Conservation (phyloP, 768 basidiomycete genomes). For the Rhizopogon vinicolor region DNA sequence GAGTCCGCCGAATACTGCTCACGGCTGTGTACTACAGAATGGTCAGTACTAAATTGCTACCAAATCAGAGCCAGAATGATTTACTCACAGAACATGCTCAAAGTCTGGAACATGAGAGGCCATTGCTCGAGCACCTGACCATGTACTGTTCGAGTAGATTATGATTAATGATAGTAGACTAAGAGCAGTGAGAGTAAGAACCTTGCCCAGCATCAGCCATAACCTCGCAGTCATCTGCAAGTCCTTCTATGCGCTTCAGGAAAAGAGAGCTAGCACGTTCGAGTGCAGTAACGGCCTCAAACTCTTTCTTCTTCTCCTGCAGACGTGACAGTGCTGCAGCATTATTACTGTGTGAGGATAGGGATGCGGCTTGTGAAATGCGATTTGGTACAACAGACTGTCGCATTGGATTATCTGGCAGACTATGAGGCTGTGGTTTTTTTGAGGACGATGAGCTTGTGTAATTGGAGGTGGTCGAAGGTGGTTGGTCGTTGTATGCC, state of each 20-base stretch:
- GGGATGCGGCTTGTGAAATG: slow-evolving; percentile 42
- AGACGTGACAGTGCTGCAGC: slow-evolving; percentile 55
- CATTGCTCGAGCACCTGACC: slow-evolving; percentile 77
- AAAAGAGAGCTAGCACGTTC: slow-evolving; percentile 61
- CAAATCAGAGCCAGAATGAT: neutral
- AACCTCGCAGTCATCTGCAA: slow-evolving; percentile 70
- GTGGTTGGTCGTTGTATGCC: no score
- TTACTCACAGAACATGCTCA: slow-evolving; percentile 61
- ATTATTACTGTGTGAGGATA: slow-evolving; percentile 29
- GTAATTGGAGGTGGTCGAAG: no score
- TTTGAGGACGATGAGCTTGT: no score
- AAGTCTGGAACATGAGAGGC: slow-evolving; percentile 79
- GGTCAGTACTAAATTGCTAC: neutral
- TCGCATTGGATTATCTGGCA: slow-evolving; percentile 34
- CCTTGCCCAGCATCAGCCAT: slow-evolving; percentile 78
- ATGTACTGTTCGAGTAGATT: slow-evolving; percentile 42
- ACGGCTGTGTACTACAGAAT: slow-evolving; percentile 43
- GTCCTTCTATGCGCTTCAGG: slow-evolving; percentile 60
- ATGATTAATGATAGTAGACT: neutral
- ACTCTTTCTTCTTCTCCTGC: slow-evolving; percentile 77
- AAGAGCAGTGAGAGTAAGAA: slow-evolving; percentile 16
- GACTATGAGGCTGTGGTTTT: no score
- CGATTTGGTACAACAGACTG: slow-evolving; percentile 50
- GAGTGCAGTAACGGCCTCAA: slow-evolving; percentile 68
- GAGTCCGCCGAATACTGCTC: slow-evolving; percentile 23